Percentiles rank a stretch among this genome's conserved stretches.
Conservation (phyloP, 1,284 basidiomycete species). For the Pyrrhoderma lamaoense region DNA sequence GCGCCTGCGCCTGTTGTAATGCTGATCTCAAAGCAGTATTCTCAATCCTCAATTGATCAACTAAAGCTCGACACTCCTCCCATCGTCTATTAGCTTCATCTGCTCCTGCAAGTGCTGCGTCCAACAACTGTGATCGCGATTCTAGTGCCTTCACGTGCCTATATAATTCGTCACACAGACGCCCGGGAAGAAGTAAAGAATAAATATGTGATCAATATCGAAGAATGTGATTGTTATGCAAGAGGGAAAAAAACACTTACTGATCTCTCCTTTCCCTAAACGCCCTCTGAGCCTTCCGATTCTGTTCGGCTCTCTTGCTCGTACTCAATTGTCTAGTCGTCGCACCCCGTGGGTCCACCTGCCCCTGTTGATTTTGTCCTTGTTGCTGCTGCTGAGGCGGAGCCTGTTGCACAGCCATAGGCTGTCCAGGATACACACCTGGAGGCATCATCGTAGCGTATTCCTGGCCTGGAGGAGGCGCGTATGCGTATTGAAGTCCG, state of each 20-base stretch:
- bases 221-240: not conserved
- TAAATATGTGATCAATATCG: constrained; percentile 2
- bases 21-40: constrained; percentile 56
- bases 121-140: constrained; percentile 71
- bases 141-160: constrained; percentile 81
- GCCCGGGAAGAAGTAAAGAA: not conserved
- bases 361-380: constrained; percentile 7
- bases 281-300: constrained; percentile 78
- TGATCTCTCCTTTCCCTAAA: constrained; percentile 79
- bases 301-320: constrained; percentile 80
- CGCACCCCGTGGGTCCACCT: not conserved
- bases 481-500: constrained; percentile 6
- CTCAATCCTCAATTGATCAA: constrained; percentile 75
- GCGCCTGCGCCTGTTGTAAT: constrained; percentile 35
- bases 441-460: constrained; percentile 13
- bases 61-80: constrained; percentile 77
- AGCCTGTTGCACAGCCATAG: not conserved
- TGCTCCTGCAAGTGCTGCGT: constrained; percentile 72
- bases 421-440: constrained; percentile 3
- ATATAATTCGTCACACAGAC: too few relatives aligned
- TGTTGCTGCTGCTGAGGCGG: constrained; percentile 12
- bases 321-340: constrained; percentile 42
- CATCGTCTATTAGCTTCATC: constrained; percentile 80
- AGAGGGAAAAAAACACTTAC: constrained; percentile 38
- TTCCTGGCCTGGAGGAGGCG: constrained; percentile 9